Evolutionary conservation across 1,139 yeast species (phyloP), one percentile per base, ranked within the genome.

Genomic region (Blastobotrys capitulatus): DNA sequence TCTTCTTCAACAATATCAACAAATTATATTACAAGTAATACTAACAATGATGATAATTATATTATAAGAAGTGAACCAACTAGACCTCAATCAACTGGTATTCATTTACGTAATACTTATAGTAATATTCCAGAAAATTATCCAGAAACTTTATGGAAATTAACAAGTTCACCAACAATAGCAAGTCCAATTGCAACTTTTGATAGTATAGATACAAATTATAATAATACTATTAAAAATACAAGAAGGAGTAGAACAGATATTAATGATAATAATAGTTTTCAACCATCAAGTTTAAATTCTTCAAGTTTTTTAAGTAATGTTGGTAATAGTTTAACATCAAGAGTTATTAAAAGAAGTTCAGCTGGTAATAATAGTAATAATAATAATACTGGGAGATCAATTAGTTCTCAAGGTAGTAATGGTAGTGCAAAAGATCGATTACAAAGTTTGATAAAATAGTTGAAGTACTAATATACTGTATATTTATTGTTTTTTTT

Each of bases 91-190:
- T 5, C 25, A 5, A 22, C 6, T 22, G 25, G 25, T 22, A 7
- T 40, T 2, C 29, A 34, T 10, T 12, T 42, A 22, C 3, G 31
- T 2, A 34, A 38, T 10, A 34, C 25, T 12, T 16, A 6, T 6
- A 32, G 13, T 15, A n/a, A n/a, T 13, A 37, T 43, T 2, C 41
- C 40, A 25, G 46, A 43, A 15, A 26, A 43, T 25, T 43, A 35
- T 26, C 46, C 46, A 1, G 16, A 40, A 22, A 6, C 22, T 2
- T 25, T 41, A 36, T 29, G 26, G 36, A 31, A 19, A n/a, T 18
- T 29, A 13, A 37, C 40, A 6, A 37, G 40, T 19, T 37, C 40
- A 19, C 40, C 40, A 19, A 37, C 40, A 16, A 25, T 26, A 6
- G 40, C 40, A 19, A 19, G 40, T 8, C 40, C 40, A 4, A 26